These are phyloP conservation scores for Pichia sp. DNA, from an alignment of 1,139 yeast species.

Conservation along the genomic window DNA sequence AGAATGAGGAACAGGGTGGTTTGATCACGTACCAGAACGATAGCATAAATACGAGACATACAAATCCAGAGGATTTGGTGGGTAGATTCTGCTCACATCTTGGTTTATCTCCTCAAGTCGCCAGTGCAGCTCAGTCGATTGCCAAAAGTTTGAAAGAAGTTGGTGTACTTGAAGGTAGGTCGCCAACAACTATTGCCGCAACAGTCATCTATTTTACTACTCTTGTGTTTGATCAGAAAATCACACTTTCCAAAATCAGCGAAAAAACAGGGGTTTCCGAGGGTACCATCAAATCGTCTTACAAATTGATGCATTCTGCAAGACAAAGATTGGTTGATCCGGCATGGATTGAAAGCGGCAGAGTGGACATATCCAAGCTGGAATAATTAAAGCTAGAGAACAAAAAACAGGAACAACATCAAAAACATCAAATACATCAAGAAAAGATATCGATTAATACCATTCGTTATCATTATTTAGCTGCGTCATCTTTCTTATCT, in stretches of 20 bases:
- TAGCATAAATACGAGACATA: conserved; percentile 77
- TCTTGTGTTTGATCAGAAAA: conserved; percentile 63
- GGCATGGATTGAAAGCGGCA: conserved; percentile 70
- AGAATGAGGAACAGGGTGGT: conserved; percentile 42
- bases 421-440: background rate
- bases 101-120: conserved; percentile 78
- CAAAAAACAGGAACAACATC: background rate
- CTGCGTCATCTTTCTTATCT: background rate
- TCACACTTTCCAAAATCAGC: conserved; percentile 74
- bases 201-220: conserved; percentile 95
- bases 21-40: conserved; percentile 40
- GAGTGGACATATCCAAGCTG: conserved; percentile 39
- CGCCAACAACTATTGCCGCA: conserved; percentile 97
- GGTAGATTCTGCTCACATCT: conserved; percentile 94
- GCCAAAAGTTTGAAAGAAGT: conserved; percentile 86
- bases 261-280: conserved; percentile 97
- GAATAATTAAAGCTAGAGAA: conserved; percentile 1
- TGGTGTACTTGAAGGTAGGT: conserved; percentile 93
- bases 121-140: conserved; percentile 90
- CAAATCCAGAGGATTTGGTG: conserved; percentile 90
- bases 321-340: conserved; percentile 73
- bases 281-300: conserved; percentile 93
- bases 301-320: conserved; percentile 68
- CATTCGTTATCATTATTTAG: background rate
- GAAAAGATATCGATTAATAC: no score